A percentile compares a stretch with the other conserved stretches of the same genome.
phyloP scores from a whole-genome alignment of 768 basidiomycete genomes.

The Pulveroboletus sp. region DNA sequence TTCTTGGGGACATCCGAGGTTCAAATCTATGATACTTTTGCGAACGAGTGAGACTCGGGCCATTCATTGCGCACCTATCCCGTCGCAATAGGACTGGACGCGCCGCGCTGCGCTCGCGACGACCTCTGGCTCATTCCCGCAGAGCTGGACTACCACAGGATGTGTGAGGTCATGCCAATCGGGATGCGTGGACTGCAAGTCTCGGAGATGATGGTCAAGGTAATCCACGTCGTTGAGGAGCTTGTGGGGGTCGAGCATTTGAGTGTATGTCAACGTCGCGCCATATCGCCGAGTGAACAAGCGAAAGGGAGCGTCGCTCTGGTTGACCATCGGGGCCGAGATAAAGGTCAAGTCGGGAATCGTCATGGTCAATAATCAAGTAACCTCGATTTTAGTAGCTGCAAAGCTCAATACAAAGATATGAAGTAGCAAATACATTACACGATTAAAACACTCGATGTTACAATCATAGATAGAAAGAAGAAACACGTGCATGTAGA shows the following conservation, averaged over 20 bases:
- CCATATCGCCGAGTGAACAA: slow-evolving; percentile 58
- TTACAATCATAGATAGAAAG: slow-evolving; percentile 16
- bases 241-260: slow-evolving; percentile 68
- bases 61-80: slow-evolving; percentile 53
- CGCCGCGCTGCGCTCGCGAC: slow-evolving; percentile 61
- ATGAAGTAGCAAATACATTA: slow-evolving; percentile 18
- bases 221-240: slow-evolving; percentile 65
- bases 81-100: slow-evolving; percentile 61
- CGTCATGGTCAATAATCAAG: slow-evolving; percentile 6
- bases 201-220: slow-evolving; percentile 59
- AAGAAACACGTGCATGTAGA: background rate
- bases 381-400: background rate
- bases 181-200: slow-evolving; percentile 36
- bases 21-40: slow-evolving; percentile 54
- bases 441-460: slow-evolving; percentile 2
- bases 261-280: slow-evolving; percentile 68
- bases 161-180: slow-evolving; percentile 24
- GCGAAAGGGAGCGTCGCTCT: slow-evolving; percentile 76
- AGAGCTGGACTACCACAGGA: slow-evolving; percentile 71
- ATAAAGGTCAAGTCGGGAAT: slow-evolving; percentile 37
- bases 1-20: slow-evolving; percentile 79
- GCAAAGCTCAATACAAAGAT: background rate
- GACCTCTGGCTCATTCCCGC: slow-evolving; percentile 64
- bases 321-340: slow-evolving; percentile 77
- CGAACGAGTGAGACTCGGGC: background rate